A percentile compares a stretch with the other conserved stretches of the same genome.
These are phyloP conservation scores for Larix sibirica DNA, from an alignment of 83 land plant species.

Conservation along the genomic window DNA sequence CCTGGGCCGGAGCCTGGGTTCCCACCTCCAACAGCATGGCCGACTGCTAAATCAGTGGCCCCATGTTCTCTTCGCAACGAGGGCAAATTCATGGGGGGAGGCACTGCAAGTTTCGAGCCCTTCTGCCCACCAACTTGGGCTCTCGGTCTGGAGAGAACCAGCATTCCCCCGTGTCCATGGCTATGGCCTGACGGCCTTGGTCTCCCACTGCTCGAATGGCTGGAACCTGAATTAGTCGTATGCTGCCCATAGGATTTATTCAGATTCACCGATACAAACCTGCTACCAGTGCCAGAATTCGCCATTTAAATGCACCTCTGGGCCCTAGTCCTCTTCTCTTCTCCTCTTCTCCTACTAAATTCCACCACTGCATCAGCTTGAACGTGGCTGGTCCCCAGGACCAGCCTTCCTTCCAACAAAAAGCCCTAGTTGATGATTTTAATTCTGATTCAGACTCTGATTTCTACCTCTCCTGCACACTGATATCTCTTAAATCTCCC, in stretches of 20 bases:
- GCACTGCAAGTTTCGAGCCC: constrained; percentile 74
- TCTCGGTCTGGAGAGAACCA: constrained; percentile 67
- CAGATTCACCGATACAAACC: constrained; percentile 90
- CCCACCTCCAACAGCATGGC: constrained; percentile 22
- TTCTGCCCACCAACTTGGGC: constrained; percentile 30
- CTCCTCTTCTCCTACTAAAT: constrained; percentile 80
- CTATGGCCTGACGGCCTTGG: constrained; percentile 28
- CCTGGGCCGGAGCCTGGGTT: constrained; percentile 37
- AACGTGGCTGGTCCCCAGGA: constrained; percentile 1
- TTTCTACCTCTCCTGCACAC: not conserved
- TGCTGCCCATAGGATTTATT: constrained; percentile 89
- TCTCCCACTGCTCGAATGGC: constrained; percentile 9
- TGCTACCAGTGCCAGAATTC: constrained; percentile 57
- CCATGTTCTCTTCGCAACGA: constrained; percentile 90
- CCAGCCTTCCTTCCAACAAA: constrained; percentile 10
- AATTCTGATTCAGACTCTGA: not conserved
- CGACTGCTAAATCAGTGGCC: constrained; percentile 56
- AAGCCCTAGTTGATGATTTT: not conserved
- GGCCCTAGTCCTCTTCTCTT: constrained; percentile 30
- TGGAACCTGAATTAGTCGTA: constrained; percentile 1
- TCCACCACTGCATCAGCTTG: constrained; percentile 28
- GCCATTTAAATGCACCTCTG: constrained; percentile 40
- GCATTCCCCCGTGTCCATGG: constrained; percentile 82
- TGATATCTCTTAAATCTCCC: not conserved
- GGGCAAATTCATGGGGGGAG: constrained; percentile 94